Evolutionary conservation across 75 land plant species (phyloP), one percentile per base, ranked within the genome.

Genomic region (Selaginella moellendorffii): DNA sequence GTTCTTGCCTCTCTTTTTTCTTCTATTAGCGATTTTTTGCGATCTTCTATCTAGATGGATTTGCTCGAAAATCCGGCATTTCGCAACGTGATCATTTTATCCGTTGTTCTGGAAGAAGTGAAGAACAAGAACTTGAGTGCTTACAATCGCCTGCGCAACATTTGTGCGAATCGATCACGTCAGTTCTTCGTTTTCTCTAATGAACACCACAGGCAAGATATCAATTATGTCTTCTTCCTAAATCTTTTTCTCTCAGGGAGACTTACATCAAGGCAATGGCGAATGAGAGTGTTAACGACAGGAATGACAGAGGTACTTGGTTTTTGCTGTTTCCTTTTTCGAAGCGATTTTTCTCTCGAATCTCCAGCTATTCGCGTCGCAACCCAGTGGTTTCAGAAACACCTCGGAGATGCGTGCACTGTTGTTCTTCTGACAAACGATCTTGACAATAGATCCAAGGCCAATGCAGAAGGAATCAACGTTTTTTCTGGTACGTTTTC

Each of bases 351-450:
- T 5, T 29, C 1, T 58, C 23, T 28, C 8, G 2, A 30, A 22
- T 27, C 27, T 75, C 54, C 78, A 93, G 98, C 98, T 30, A 93
- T 93, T 64, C 76, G 98, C 28, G 85, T 85, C 68, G 98, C 98
- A 36, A 73, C 80, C 23, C 81, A 62, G 26, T 93, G 98, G 98
- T 93, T 88, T 72, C 98, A 93, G 66, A 84, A 67, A 26, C 98
- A 93, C 75, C 76, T 93, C 23, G 90, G 85, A 31, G 63, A 54
- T 51, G 73, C 72, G 54, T 54, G 77, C 1, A 68, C 53, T 1
- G 80, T 93, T 10, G 54, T 93, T 30, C 83, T 93, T n/a, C 65
- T 93, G 28, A 93, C 98, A 1, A 93, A 93, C 76, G 98, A 93
- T 76, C 78, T 53, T 29, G 98, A 89, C 62, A 93, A 93, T 54